phyloP scores from a whole-genome alignment of 192 early-diverging fungal genomes.

The Thamnidium elegans region DNA sequence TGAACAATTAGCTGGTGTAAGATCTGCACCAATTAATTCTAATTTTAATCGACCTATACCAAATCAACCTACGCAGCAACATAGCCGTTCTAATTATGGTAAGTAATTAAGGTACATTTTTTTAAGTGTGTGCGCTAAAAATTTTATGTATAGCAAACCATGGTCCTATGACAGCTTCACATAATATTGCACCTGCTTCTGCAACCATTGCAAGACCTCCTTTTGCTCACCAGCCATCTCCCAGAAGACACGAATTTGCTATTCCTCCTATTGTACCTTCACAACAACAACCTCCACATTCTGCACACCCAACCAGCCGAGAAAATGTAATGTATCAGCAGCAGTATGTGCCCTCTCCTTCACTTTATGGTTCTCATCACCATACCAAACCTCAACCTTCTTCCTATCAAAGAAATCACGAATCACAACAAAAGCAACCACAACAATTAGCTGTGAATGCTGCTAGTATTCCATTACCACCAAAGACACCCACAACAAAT shows the following conservation, averaged over 20 bases:
- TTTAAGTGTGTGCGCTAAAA: not conserved
- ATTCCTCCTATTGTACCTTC: slow-evolving; percentile 39
- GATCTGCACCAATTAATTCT: slow-evolving; percentile 17
- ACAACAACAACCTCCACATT: slow-evolving; percentile 21
- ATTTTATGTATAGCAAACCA: too few relatives aligned
- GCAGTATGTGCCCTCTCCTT: not conserved
- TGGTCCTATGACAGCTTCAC: too few relatives aligned
- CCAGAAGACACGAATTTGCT: slow-evolving; percentile 25
- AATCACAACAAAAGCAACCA: not conserved
- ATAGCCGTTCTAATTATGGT: slow-evolving; percentile 14
- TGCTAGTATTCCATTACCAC: slow-evolving; percentile 32
- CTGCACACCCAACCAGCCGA: not conserved
- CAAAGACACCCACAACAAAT: slow-evolving; percentile 52
- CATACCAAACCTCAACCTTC: not conserved
- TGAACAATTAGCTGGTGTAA: slow-evolving; percentile 9
- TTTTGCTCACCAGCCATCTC: slow-evolving; percentile 1
- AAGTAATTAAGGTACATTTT: not conserved
- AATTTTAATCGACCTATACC: slow-evolving; percentile 5
- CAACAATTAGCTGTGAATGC: slow-evolving; percentile 12
- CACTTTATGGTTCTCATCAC: not conserved
- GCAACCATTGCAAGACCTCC: slow-evolving; percentile 2
- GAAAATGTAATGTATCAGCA: not conserved
- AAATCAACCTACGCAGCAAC: not conserved
- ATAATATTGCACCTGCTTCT: not conserved
- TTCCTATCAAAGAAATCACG: not conserved